Evolutionary conservation across 306 rosid species (phyloP), one percentile per base, ranked within the genome.

Genomic region (Styphnolobium japonicum): DNA sequence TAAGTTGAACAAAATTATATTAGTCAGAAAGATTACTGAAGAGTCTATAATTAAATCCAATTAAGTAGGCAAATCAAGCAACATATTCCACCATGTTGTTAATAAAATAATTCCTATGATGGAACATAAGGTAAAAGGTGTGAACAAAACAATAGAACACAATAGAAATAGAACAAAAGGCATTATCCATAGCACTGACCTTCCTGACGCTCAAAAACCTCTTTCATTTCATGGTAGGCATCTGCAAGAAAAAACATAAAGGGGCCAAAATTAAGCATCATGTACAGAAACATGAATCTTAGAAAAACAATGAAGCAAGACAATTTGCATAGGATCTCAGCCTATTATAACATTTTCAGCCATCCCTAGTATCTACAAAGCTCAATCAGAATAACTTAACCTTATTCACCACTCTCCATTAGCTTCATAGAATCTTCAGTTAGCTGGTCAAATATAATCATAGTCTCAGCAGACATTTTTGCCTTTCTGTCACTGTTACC

Each of bases 361-460:
- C 42, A 77, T 42, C 63, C 42, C 69, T 36, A 85, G 73, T 55
- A 81, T 68, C 39, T 34, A 51, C 29, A 45, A 58, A 69, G 73
- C 62, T 34, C 60, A 52, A 22, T 11, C 34, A 56, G 79, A 78
- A 79, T 58, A 79, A 87, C 91, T 86, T 83, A 86, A 93, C 97
- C 60, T 79, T 81, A 90, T 88, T 95, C 98, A 62, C 98, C 98
- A 88, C 87, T 86, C 93, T 92, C 97, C 98, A 95, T 86, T 49
- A 95, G 86, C 68, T 86, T 89, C 97, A 86, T 82, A 31, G 98
- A 94, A 83, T 95, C 98, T 88, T 95, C 98, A 9, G 98, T 95
- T 71, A 95, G 87, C 87, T 95, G 94, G 86, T 95, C 98, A 81
- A 92, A 95, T 74, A 91, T 79, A 60, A 79, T 29, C 84, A 92